phyloP scores from a whole-genome alignment of 768 basidiomycete genomes.

The Phlegmacium glaucopus region DNA sequence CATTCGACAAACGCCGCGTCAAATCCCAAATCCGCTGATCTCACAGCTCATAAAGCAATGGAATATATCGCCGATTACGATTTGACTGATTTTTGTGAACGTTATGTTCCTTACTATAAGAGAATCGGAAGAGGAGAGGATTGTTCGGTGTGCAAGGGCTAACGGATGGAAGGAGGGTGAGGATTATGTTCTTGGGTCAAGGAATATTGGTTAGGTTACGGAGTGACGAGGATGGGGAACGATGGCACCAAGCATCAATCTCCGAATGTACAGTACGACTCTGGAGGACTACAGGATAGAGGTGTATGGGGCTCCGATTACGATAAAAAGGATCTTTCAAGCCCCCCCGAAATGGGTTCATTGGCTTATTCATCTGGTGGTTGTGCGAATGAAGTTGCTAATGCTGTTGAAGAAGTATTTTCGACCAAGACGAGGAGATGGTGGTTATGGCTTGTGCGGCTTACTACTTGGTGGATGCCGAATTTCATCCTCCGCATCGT shows the following conservation, averaged over 20 bases:
- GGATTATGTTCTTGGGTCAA: too few species aligned
- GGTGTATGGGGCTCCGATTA: conserved; percentile 60
- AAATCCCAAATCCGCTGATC: conserved; percentile 77
- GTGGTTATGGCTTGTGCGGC: conserved; percentile 85
- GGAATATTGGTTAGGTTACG: conserved; percentile 31
- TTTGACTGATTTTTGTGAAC: conserved; percentile 61
- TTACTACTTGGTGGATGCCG: conserved; percentile 76
- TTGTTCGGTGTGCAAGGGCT: conserved; percentile 68
- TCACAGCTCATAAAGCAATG: conserved; percentile 55
- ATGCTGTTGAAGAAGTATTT: conserved; percentile 81
- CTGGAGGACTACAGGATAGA: conserved; percentile 47
- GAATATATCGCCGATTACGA: conserved; percentile 72
- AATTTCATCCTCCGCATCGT: conserved; percentile 59
- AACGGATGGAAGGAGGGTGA: conserved; percentile 56
- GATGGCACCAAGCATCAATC: conserved; percentile 47
- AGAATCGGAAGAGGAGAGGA: conserved; percentile 60
- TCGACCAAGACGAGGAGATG: conserved; percentile 64
- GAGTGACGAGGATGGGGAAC: conserved; percentile 45
- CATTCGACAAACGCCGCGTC: conserved; percentile 87
- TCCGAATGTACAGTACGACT: conserved; percentile 49
- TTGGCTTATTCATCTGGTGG: conserved; percentile 1
- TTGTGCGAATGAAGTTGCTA: conserved; percentile 52
- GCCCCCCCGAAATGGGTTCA: background rate
- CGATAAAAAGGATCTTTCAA: conserved; percentile 48
- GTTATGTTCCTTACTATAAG: conserved; percentile 78